Evolutionary conservation across 179 eudicot genomes (phyloP).

Genomic region (Spergularia azorica): DNA sequence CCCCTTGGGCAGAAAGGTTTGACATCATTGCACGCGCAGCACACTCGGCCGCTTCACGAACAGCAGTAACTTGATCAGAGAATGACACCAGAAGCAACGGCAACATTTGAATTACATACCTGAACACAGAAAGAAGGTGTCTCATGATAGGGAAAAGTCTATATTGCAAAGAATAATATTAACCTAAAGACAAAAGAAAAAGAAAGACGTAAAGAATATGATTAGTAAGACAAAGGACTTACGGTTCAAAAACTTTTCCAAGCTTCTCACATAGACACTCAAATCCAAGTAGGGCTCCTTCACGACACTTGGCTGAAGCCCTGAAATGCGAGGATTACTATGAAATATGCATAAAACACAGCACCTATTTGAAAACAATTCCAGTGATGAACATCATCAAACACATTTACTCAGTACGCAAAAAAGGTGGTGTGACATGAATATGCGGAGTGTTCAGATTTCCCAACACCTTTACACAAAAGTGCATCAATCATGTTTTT

Average conservation of each 20-base stretch:
- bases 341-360: neutral
- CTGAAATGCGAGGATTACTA: conserved; percentile 40
- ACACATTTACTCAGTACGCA: neutral
- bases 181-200: neutral
- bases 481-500: neutral
- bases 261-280: conserved; percentile 99
- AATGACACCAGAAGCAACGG: conserved; percentile 88
- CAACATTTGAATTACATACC: conserved; percentile 92
- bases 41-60: conserved; percentile 97
- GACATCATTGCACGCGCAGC: conserved; percentile 99
- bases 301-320: conserved; percentile 91
- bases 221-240: conserved; percentile 29
- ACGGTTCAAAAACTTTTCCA: conserved; percentile 97
- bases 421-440: neutral
- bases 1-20: conserved; percentile 89
- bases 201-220: neutral
- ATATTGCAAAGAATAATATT: neutral
- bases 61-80: conserved; percentile 99
- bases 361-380: neutral
- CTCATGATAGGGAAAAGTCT: neutral
- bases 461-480: neutral
- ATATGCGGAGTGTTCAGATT: neutral
- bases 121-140: conserved; percentile 28
- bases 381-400: neutral
- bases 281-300: conserved; percentile 94